These are phyloP conservation scores for Talaromyces sp. DNA, from an alignment of 2,329 filamentous ascomycete species.

Conservation along the genomic window DNA sequence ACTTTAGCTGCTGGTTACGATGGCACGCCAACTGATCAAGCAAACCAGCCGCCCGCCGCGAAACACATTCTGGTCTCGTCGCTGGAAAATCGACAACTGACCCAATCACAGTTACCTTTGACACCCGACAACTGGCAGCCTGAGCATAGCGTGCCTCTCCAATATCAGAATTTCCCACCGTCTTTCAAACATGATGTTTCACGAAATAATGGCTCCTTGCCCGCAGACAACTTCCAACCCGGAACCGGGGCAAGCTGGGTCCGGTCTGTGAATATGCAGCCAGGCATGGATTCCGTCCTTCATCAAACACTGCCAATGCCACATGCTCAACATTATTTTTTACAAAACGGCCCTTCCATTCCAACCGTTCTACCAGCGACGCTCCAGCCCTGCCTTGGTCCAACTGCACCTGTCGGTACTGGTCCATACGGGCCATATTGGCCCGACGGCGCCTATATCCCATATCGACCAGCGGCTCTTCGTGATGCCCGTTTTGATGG, in stretches of 20 bases:
- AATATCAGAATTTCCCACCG: slow-evolving; percentile 34
- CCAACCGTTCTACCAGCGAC: slow-evolving; percentile 57
- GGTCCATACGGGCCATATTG: slow-evolving; percentile 59
- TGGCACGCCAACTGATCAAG: slow-evolving; percentile 69
- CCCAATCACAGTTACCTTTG: slow-evolving; percentile 27
- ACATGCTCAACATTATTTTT: slow-evolving; percentile 33
- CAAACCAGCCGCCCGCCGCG: slow-evolving; percentile 66
- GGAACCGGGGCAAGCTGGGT: slow-evolving; percentile 37
- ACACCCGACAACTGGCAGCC: slow-evolving; percentile 29
- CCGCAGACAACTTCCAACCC: slow-evolving; percentile 27
- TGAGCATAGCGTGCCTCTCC: slow-evolving; percentile 22
- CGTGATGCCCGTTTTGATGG: slow-evolving; percentile 47
- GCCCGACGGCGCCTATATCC: slow-evolving; percentile 58
- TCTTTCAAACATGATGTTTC: slow-evolving; percentile 32
- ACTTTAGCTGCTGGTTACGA: slow-evolving; percentile 89
- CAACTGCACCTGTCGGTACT: slow-evolving; percentile 53
- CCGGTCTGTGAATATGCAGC: slow-evolving; percentile 39
- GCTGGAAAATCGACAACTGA: slow-evolving; percentile 36
- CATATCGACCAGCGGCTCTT: slow-evolving; percentile 55
- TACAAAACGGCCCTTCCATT: slow-evolving; percentile 46
- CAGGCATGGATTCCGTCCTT: slow-evolving; percentile 57
- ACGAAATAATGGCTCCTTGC: slow-evolving; percentile 14
- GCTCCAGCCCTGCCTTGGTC: slow-evolving; percentile 51
- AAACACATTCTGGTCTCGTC: slow-evolving; percentile 79
- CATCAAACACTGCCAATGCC: slow-evolving; percentile 50